Evolutionary conservation across 176 grass and related monocot species (phyloP).

Genomic region (Zea mays): DNA sequence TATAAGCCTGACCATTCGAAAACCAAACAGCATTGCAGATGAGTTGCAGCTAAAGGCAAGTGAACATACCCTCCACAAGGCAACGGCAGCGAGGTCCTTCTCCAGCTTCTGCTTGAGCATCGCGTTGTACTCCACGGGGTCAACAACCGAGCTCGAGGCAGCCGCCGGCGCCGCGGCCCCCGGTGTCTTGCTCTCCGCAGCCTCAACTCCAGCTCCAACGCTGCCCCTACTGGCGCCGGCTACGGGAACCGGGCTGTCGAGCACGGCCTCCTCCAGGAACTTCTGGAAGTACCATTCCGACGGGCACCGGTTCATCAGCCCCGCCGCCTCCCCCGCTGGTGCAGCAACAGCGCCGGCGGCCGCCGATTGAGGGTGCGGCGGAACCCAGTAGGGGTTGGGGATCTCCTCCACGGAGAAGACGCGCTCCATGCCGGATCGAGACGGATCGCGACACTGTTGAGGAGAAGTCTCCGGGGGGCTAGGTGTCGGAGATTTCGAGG

Average conservation of each 20-base stretch:
- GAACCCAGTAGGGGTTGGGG: constrained; percentile 60
- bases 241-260: constrained; percentile 43
- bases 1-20: not conserved
- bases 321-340: not conserved
- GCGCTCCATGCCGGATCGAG: constrained; percentile 61
- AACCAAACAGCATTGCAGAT: constrained; percentile 1
- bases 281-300: constrained; percentile 97
- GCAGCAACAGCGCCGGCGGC: not conserved
- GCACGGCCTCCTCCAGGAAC: constrained; percentile 76
- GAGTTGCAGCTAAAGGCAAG: not conserved
- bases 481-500: constrained; percentile 23
- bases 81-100: constrained; percentile 81
- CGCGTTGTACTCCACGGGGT: constrained; percentile 71
- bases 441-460: not conserved
- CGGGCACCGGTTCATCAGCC: constrained; percentile 65
- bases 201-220: constrained; percentile 9
- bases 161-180: not conserved
- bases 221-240: not conserved
- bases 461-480: not conserved
- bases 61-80: constrained; percentile 74
- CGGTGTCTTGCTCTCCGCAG: constrained; percentile 30
- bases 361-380: constrained; percentile 20
- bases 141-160: constrained; percentile 34
- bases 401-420: constrained; percentile 90
- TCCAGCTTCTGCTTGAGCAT: constrained; percentile 91